Conservation (phyloP, 2,329 filamentous ascomycete species). For the Raffaelea albimanens region DNA sequence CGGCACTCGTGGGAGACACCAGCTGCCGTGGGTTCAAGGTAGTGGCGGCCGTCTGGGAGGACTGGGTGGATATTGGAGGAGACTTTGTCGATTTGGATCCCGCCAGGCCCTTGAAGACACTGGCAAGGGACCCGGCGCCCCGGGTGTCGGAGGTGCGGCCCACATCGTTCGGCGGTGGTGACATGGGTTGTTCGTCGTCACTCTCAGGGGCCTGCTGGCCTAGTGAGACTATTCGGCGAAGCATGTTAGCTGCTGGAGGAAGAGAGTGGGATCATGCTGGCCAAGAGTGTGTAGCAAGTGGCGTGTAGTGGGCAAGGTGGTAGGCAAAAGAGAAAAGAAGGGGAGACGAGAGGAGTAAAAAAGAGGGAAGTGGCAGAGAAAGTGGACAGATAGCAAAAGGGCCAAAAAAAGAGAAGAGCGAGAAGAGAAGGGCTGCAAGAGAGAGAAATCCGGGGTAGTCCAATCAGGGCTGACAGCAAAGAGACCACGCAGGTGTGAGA, state of each 20-base stretch:
- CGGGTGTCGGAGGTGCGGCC: constrained; percentile 44
- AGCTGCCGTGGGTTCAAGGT: constrained; percentile 2
- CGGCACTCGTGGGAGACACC: constrained; percentile 19
- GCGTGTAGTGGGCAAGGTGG: no score
- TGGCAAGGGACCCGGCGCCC: constrained; percentile 47
- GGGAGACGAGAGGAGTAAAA: not conserved
- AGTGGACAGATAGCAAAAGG: not conserved
- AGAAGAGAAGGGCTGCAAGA: not conserved
- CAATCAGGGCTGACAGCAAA: no score
- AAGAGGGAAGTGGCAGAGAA: not conserved
- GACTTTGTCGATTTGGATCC: constrained; percentile 45
- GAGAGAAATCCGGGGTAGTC: no score
- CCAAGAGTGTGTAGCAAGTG: no score
- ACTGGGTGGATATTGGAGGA: not conserved
- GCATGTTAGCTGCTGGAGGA: constrained; percentile 25
- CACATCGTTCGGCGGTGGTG: constrained; percentile 49
- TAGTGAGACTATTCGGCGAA: constrained; percentile 32
- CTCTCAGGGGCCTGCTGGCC: constrained; percentile 31
- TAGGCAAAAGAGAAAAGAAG: not conserved
- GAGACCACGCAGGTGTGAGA: no score
- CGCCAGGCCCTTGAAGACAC: constrained; percentile 55
- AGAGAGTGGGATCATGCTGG: not conserved
- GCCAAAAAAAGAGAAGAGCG: not conserved
- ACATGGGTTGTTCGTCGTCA: constrained; percentile 48
- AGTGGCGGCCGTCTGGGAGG: not conserved